Base-by-base conservation (phyloP, 129 eudicot species). In the Mikania micrantha region DNA sequence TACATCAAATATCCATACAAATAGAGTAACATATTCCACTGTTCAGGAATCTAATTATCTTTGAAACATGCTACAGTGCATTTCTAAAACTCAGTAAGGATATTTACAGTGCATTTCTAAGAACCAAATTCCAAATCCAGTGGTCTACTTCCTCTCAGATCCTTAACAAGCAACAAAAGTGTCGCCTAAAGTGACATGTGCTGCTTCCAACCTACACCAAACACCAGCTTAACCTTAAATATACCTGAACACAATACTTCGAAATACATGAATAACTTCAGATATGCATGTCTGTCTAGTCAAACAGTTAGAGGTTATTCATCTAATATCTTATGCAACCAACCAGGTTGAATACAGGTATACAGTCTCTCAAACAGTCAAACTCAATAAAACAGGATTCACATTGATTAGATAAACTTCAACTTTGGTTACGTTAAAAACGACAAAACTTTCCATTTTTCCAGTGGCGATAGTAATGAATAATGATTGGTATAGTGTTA, bases 141-240 rank as follows among this genome's bases (percentile, higher is more conserved):
- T 3, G n/a, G 60, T 10, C 22, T 22, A 52, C 29, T 19, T n/a
- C n/a, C 9, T 16, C 60, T 50, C 29, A 21, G 7, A 20, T 50
- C 58, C 19, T 34, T 5, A 35, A 9, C 67, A 61, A 48, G 20
- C 61, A 67, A n/a, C 7, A 67, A 1, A 29, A 48, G 7, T 29
- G 25, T 40, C 29, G 10, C 32, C 13, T 7, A 64, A 25, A 64
- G 69, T 9, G 11, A 25, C 38, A 24, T 11, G 36, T 40, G 24
- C 50, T 25, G 41, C 39, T 64, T 64, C 17, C 60, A 24, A 53
- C 8, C 32, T 24, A 53, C 34, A 12, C 39, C 69, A 42, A 64
- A 47, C 71, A 66, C 29, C 60, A 66, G 44, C 47, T 48, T 47
- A 66, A 64, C 44, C 59, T 16, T 9, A 0, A 8, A 44, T n/a